These are phyloP conservation scores for Irpex rosettiformis DNA, from an alignment of 1,284 basidiomycete genomes.

Conservation along the genomic window DNA sequence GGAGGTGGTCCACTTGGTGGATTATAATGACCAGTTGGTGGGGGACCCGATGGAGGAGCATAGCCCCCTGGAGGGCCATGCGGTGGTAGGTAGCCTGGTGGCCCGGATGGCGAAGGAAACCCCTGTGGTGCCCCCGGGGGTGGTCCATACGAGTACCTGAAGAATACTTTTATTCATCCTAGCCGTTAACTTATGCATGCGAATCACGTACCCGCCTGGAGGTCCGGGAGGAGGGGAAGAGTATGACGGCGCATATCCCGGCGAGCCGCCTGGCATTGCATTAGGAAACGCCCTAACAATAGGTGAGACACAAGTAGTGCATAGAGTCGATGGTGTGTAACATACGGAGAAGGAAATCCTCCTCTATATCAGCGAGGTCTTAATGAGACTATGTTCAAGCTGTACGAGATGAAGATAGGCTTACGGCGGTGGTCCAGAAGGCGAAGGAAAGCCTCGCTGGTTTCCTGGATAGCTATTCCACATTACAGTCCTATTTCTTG, in stretches of 20 bases:
- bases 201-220: not conserved
- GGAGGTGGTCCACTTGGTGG: slow-evolving; percentile 34
- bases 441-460: slow-evolving; percentile 12
- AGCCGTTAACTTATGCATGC: not conserved
- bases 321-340: not conserved
- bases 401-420: not conserved
- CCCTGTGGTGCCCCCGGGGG: slow-evolving; percentile 8
- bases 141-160: slow-evolving; percentile 5
- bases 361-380: slow-evolving; percentile 3
- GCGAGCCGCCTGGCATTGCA: slow-evolving; percentile 7
- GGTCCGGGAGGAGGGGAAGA: not conserved
- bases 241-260: slow-evolving; percentile 12
- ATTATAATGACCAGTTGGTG: slow-evolving; percentile 6
- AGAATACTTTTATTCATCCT: slow-evolving; percentile 3
- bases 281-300: slow-evolving; percentile 10
- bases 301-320: not conserved
- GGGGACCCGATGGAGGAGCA: slow-evolving; percentile 13
- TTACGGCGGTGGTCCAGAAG: not conserved
- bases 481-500: slow-evolving; percentile 1
- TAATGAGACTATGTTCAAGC: not conserved
- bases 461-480: slow-evolving; percentile 18
- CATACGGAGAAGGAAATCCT: slow-evolving; percentile 17
- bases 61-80: slow-evolving; percentile 5
- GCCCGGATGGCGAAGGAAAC: slow-evolving; percentile 5
- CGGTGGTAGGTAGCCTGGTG: not conserved